These are phyloP conservation scores for Kodamaea sp. DNA, from an alignment of 1,139 yeast genomes.

Conservation along the genomic window DNA sequence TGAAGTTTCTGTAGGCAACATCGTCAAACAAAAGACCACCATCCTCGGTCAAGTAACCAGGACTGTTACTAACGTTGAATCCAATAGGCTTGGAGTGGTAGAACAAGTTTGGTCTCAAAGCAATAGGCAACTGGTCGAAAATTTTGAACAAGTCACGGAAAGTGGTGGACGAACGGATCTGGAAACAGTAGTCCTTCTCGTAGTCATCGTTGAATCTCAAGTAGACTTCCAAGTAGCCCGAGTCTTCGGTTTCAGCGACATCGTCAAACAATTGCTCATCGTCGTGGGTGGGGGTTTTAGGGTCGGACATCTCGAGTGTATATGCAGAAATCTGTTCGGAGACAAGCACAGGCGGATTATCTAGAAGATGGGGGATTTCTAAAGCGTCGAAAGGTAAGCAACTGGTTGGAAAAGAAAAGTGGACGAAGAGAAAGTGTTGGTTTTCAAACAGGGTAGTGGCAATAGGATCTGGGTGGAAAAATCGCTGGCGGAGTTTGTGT, in stretches of 20 bases:
- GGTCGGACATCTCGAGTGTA: constrained; percentile 1
- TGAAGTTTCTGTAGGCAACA: constrained; percentile 47
- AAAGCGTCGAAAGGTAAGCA: no score
- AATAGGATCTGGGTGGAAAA: constrained; percentile 1
- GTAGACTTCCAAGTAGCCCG: constrained; percentile 58
- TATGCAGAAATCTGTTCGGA: no score
- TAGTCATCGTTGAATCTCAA: constrained; percentile 81
- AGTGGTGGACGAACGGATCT: constrained; percentile 56
- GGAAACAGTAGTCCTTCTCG: constrained; percentile 90
- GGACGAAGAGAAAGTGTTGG: no score
- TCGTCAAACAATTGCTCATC: constrained; percentile 55
- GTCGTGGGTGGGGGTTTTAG: constrained; percentile 4
- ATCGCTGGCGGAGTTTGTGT: constrained; percentile 1
- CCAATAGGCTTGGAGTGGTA: constrained; percentile 65
- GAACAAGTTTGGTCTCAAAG: constrained; percentile 78
- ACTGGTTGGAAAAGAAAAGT: background rate
- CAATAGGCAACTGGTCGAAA: constrained; percentile 67
- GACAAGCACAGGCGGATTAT: no score
- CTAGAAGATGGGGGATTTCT: no score
- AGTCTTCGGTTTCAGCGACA: constrained; percentile 53
- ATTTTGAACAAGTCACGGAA: constrained; percentile 62
- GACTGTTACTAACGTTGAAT: constrained; percentile 67
- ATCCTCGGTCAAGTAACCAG: constrained; percentile 82
- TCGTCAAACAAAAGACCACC: constrained; percentile 75
- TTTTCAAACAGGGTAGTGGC: constrained; percentile 1